These are phyloP conservation scores for Thalassiosira sp. DNA, from an alignment of 352 stramenopile species.

Conservation along the genomic window DNA sequence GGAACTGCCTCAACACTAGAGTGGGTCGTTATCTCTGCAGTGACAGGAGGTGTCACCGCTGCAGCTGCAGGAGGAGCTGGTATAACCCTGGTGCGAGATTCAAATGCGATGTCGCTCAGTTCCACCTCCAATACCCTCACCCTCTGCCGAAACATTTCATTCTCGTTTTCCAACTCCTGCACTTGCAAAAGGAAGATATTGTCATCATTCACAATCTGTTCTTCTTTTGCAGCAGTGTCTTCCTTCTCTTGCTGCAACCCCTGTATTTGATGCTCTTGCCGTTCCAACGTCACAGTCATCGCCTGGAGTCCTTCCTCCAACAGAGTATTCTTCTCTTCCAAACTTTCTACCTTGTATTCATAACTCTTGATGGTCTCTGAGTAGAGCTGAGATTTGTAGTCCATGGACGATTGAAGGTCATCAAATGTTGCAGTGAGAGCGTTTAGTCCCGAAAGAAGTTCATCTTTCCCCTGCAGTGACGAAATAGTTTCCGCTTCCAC, in stretches of 20 bases:
- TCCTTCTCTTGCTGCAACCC: slow-evolving; percentile 13
- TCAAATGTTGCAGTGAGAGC: slow-evolving; percentile 31
- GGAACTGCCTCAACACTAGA: not conserved
- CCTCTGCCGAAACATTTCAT: slow-evolving; percentile 36
- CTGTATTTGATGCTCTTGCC: slow-evolving; percentile 21
- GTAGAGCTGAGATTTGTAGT: slow-evolving; percentile 29
- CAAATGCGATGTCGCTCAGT: slow-evolving; percentile 45
- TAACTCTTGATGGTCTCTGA: slow-evolving; percentile 28
- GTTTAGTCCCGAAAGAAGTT: slow-evolving; percentile 30
- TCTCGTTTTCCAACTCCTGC: slow-evolving; percentile 32
- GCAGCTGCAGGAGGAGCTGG: slow-evolving; percentile 1
- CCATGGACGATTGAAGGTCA: slow-evolving; percentile 32
- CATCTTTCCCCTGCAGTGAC: slow-evolving; percentile 24
- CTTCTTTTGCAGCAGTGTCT: not conserved
- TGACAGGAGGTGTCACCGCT: not conserved
- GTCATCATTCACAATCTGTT: not conserved
- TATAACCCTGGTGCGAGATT: slow-evolving; percentile 30
- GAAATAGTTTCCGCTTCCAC: slow-evolving; percentile 7
- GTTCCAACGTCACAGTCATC: slow-evolving; percentile 31
- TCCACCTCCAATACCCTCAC: slow-evolving; percentile 39
- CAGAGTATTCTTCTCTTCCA: slow-evolving; percentile 40
- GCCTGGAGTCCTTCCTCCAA: slow-evolving; percentile 29
- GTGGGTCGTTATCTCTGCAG: not conserved
- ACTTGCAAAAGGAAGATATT: slow-evolving; percentile 9
- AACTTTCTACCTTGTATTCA: slow-evolving; percentile 17